Evolutionary conservation across 768 basidiomycete genomes (phyloP).

Genomic region (Hericium alpestre): DNA sequence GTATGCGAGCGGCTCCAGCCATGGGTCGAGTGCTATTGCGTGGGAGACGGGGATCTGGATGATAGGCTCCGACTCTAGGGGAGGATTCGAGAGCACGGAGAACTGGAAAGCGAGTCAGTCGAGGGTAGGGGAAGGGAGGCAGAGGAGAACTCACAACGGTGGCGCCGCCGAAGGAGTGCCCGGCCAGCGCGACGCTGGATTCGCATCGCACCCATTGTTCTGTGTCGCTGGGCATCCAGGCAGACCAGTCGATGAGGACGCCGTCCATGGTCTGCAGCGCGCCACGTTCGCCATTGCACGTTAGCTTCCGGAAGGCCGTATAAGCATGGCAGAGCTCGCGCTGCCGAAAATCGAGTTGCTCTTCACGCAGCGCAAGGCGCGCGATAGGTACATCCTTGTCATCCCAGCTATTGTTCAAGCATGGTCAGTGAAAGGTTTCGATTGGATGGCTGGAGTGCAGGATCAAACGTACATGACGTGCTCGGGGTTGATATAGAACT

Average conservation of each 20-base stretch:
- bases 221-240: conserved; percentile 15
- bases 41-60: conserved; percentile 40
- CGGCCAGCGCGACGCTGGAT: conserved; percentile 30
- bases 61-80: conserved; percentile 24
- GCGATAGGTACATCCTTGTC: conserved; percentile 14
- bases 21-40: conserved; percentile 68
- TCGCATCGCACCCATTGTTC: conserved; percentile 20
- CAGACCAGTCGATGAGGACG: conserved; percentile 41
- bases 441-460: neutral
- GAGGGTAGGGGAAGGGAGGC: neutral
- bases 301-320: conserved; percentile 44
- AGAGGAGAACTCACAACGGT: conserved; percentile 30
- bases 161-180: conserved; percentile 50
- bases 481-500: conserved; percentile 45
- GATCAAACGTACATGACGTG: conserved; percentile 39
- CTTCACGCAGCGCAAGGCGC: conserved; percentile 38
- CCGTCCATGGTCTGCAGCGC: conserved; percentile 32
- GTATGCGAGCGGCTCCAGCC: conserved; percentile 65
- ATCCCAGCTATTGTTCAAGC: conserved; percentile 8
- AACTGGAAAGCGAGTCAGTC: conserved; percentile 27
- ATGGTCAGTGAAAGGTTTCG: neutral
- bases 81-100: conserved; percentile 41
- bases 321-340: conserved; percentile 61
- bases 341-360: conserved; percentile 63
- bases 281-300: conserved; percentile 18